Conservation (phyloP, 306 rosid species). For the Cucurbita maxima region DNA sequence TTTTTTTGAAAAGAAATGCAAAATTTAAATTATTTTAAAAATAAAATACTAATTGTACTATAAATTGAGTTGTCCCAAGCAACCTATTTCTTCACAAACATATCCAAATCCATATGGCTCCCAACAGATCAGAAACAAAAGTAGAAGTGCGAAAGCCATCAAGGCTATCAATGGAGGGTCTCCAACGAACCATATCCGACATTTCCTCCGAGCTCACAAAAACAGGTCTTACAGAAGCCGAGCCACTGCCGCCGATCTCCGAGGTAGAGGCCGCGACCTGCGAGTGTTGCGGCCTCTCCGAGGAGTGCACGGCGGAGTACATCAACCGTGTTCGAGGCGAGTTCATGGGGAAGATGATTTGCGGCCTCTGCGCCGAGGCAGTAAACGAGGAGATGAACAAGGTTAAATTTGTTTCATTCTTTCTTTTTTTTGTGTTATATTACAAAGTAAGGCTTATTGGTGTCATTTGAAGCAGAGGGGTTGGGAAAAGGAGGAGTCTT, state of each 20-base stretch:
- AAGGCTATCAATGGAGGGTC: constrained; percentile 17
- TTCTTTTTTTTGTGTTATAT: too few relatives aligned
- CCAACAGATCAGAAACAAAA: not conserved
- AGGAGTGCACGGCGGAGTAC: constrained; percentile 46
- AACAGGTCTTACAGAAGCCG: not conserved
- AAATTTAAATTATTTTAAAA: too few relatives aligned
- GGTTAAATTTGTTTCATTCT: not conserved
- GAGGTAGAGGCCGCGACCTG: constrained; percentile 34
- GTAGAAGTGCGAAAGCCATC: not conserved
- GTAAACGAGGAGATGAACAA: constrained; percentile 41
- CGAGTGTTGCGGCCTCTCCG: constrained; percentile 55
- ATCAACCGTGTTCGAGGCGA: constrained; percentile 12
- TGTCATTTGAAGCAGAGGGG: constrained; percentile 8
- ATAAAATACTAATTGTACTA: not conserved
- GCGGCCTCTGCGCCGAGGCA: constrained; percentile 46
- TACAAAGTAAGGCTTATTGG: not conserved
- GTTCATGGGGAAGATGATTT: constrained; percentile 35
- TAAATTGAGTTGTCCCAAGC: not conserved
- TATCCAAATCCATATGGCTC: not conserved
- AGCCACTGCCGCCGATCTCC: constrained; percentile 2
- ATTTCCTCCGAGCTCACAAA: constrained; percentile 13
- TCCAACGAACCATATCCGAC: constrained; percentile 35
- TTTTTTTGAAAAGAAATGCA: too few relatives aligned
- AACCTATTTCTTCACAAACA: not conserved
- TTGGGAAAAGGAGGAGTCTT: constrained; percentile 26